Base-by-base conservation (phyloP, 2,329 filamentous ascomycete genomes). In the Colletotrichum siamense region DNA sequence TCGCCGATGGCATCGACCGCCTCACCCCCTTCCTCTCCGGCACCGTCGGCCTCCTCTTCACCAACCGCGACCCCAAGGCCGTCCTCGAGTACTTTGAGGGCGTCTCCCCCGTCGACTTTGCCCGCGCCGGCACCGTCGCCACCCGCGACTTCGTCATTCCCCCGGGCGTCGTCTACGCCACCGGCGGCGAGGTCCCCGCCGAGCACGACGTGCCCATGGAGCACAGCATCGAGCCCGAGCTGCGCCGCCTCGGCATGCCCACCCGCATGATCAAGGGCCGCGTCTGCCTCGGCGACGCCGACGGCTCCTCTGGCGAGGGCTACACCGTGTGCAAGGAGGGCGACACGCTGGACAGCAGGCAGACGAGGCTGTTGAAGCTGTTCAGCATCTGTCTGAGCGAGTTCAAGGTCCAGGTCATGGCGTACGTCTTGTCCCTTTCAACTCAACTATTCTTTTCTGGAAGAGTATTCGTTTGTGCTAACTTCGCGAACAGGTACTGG, bases 281-380 rank as follows among this genome's bases (percentile, higher is more conserved):
- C 87, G 94, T 99, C 62, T 92, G 95, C 79, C 88, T 99, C 67
- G 90, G 90, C 75, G 87, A 86, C 79, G 89, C 89, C 66, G 88
- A 88, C 28, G 82, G 79, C 10, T 82, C 86, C 73, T 82, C 86
- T 73, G 87, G 84, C 61, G 87, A 88, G 71, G 88, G 87, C n/a
- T 98, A 96, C 83, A 90, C 90, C 12, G 92, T 99, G 66, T 99
- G 96, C 87, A 93, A 92, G 82, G 93, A 96, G 85, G 97, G 96
- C 13, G 92, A 98, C 83, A 90, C 92, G 61, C 87, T 99, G 79
- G 96, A 98, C 86, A 96, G 95, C 79, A 91, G 96, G 81, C 97
- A 99, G 90, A 98, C 97, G 73, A 94, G 96, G 79, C 87, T 99
- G 82, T 86, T 99, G 85, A 99, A 99, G 91, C 90, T 98, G 81